Evolutionary conservation across 331 rosid species (phyloP).

Genomic region (Acacia pycnantha): DNA sequence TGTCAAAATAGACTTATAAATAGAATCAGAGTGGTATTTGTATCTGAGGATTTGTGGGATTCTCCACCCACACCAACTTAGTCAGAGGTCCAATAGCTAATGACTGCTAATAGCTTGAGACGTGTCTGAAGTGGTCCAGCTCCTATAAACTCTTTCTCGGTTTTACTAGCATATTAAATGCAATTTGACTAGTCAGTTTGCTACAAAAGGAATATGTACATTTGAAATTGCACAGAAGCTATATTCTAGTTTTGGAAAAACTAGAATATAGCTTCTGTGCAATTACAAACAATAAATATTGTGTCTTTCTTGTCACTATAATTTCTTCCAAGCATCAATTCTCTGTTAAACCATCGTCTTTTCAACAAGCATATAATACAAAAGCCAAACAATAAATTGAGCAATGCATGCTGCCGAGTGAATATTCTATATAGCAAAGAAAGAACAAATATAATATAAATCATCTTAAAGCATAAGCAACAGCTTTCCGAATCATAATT

Average conservation of each 20-base stretch:
- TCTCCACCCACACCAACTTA: too few relatives aligned
- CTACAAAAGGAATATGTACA: not conserved
- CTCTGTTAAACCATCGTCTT: not conserved
- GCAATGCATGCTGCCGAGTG: too few relatives aligned
- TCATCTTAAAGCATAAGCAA: too few relatives aligned
- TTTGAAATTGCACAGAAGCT: not conserved
- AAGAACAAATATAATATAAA: too few relatives aligned
- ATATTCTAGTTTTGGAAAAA: not conserved
- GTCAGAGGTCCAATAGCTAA: too few relatives aligned
- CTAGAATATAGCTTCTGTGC: too few relatives aligned
- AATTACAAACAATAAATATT: not conserved
- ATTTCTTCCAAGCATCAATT: not conserved
- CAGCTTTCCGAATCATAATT: conserved; percentile 38
- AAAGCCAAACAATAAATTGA: not conserved
- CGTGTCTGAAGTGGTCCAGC: not conserved
- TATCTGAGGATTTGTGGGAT: too few relatives aligned
- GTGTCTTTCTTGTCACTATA: not conserved
- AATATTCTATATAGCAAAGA: too few relatives aligned
- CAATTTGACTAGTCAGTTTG: not conserved
- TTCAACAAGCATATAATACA: not conserved
- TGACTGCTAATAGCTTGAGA: not conserved
- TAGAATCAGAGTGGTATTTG: too few relatives aligned
- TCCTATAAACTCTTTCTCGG: not conserved
- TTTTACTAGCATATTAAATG: not conserved
- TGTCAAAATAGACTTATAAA: too few relatives aligned